Base-by-base conservation (phyloP, 371 early-diverging fungal genomes). In the Dinochytrium kinnereticum region DNA sequence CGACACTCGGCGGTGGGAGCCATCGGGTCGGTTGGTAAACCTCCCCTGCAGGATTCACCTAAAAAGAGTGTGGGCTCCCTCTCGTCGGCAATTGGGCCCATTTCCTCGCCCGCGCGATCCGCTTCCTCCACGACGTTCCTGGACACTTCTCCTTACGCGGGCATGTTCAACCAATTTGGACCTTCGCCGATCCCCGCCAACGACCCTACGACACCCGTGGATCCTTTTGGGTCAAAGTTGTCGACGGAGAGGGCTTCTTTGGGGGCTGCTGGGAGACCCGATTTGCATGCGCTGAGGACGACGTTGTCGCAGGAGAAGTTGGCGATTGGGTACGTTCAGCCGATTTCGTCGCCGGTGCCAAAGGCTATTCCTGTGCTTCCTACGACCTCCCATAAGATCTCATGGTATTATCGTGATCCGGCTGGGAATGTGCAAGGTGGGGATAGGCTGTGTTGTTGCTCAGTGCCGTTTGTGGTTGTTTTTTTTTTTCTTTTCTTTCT, bases 371-470 rank as follows among this genome's bases (percentile, higher is more conserved):
- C 61, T 30, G 5, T 34, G 13, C 24, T 61, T 30, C 61, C 61
- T 5, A 13, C 44, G 7, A 34, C 7, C 24, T 7, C 28, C 3
- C n/a, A n/a, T n/a, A 61, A 61, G 61, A 61, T 36, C 34, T 33
- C 76, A 53, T 87, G 88, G 88, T 75, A 73, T 65, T 87, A 87
- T 68, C 73, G 78, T 61, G 88, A 87, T 64, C 85, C 84, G 7
- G 31, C 40, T 34, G 86, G 84, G 15, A 49, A 24, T 15, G 67
- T 81, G 1, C 87, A 85, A 75, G 87, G 83, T 81, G 57, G n/a
- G 59, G 36, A n/a, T n/a, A n/a, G n/a, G n/a, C n/a, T n/a, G n/a
- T n/a, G n/a, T n/a, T n/a, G n/a, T n/a, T n/a, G n/a, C n/a, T n/a
- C n/a, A n/a, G n/a, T n/a, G n/a, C n/a, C n/a, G n/a, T n/a, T n/a